A percentile compares a stretch with the other conserved stretches of the same genome.
Evolutionary conservation across 148 eudicot genomes (phyloP).

Genomic region (Rheum nobile): DNA sequence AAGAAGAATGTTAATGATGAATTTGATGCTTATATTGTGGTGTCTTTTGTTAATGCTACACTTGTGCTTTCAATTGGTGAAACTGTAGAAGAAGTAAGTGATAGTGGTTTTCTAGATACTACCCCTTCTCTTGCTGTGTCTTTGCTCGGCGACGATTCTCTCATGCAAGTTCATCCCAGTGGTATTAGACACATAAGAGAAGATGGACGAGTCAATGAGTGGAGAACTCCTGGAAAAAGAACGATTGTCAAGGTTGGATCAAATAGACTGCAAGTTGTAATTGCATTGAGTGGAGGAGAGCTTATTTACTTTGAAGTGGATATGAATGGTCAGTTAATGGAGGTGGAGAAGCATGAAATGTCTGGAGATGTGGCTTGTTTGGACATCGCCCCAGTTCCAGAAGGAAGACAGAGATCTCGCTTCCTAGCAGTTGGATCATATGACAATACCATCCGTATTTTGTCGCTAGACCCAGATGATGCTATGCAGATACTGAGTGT

Average conservation of each 20-base stretch:
- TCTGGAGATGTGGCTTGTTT: conserved; percentile 97
- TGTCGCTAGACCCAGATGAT: conserved; percentile 92
- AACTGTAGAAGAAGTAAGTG: conserved; percentile 97
- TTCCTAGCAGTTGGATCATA: conserved; percentile 96
- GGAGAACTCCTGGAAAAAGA: conserved; percentile 99
- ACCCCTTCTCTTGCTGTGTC: conserved; percentile 97
- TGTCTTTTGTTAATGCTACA: conserved; percentile 97
- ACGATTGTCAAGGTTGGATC: conserved; percentile 94
- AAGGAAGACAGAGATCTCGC: conserved; percentile 89
- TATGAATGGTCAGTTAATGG: conserved; percentile 87
- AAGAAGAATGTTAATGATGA: conserved; percentile 89
- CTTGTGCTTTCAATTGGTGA: conserved; percentile 98
- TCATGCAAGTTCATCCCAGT: conserved; percentile 96
- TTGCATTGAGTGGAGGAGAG: conserved; percentile 96
- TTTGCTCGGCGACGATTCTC: conserved; percentile 90
- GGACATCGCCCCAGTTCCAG: conserved; percentile 98
- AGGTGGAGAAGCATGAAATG: conserved; percentile 93
- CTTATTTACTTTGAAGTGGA: conserved; percentile 95
- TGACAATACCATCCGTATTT: conserved; percentile 88
- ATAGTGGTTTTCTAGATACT: conserved; percentile 95
- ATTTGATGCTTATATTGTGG: conserved; percentile 96
- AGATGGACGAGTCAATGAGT: conserved; percentile 93
- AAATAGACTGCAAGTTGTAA: conserved; percentile 88
- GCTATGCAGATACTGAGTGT: conserved; percentile 87
- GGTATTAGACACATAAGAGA: conserved; percentile 98